Evolutionary conservation across 352 stramenopile species (phyloP).

Genomic region (Phytophthora pisi): DNA sequence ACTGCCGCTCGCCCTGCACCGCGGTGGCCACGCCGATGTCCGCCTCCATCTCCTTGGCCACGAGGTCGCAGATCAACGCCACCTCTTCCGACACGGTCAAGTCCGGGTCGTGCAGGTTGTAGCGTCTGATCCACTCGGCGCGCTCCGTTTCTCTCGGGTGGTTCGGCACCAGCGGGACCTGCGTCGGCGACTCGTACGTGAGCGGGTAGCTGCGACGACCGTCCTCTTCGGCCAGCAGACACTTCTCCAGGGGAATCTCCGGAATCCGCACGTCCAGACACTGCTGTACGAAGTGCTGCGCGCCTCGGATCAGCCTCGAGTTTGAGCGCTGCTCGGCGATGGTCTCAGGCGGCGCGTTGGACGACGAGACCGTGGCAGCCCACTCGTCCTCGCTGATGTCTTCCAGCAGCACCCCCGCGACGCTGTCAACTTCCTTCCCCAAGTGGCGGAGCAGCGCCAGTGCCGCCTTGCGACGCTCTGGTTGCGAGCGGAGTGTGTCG

Average conservation of each 20-base stretch:
- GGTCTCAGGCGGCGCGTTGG: background rate
- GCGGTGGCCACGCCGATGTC: conserved; percentile 39
- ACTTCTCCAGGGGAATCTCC: conserved; percentile 45
- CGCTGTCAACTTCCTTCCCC: conserved; percentile 23
- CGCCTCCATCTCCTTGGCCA: conserved; percentile 50
- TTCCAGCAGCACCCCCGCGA: conserved; percentile 27
- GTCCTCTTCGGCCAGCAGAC: conserved; percentile 47
- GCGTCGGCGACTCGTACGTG: conserved; percentile 37
- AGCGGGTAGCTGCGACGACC: conserved; percentile 46
- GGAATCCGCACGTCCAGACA: conserved; percentile 54
- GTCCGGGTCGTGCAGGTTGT: conserved; percentile 27
- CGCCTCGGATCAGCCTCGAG: conserved; percentile 22
- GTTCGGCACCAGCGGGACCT: conserved; percentile 26
- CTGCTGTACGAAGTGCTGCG: conserved; percentile 56
- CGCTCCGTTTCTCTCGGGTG: conserved; percentile 39
- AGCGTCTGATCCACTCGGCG: conserved; percentile 35
- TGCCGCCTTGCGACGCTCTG: conserved; percentile 34
- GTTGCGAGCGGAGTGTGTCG: conserved; percentile 39
- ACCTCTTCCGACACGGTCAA: conserved; percentile 37
- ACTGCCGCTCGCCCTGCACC: conserved; percentile 30
- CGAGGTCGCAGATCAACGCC: conserved; percentile 56
- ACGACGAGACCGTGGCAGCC: conserved; percentile 32
- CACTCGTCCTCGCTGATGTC: conserved; percentile 45
- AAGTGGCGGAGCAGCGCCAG: conserved; percentile 43
- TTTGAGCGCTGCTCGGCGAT: conserved; percentile 10